These are phyloP conservation scores for Sordariomycetes sp. DNA, from an alignment of 2,329 filamentous ascomycete genomes.

Conservation along the genomic window DNA sequence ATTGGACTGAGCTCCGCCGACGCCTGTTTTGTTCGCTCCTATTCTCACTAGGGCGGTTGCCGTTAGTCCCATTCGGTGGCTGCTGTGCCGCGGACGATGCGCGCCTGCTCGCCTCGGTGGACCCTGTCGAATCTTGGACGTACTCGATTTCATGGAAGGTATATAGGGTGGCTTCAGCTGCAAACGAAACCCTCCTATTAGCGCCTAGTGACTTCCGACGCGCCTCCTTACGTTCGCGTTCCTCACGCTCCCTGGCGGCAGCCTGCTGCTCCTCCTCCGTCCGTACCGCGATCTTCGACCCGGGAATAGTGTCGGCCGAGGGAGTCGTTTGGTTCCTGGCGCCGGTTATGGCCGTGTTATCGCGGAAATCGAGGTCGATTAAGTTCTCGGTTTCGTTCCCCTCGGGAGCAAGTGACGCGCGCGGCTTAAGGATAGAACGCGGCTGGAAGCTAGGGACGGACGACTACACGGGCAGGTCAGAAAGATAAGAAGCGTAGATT, in stretches of 20 bases:
- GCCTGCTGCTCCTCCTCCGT: slow-evolving; percentile 61
- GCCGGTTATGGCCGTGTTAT: slow-evolving; percentile 10
- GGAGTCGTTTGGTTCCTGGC: slow-evolving; percentile 25
- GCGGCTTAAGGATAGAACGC: slow-evolving; percentile 70
- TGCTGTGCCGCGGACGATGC: slow-evolving; percentile 43
- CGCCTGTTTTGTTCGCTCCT: slow-evolving; percentile 3
- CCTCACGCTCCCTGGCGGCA: slow-evolving; percentile 55
- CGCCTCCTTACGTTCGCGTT: slow-evolving; percentile 68
- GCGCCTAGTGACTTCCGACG: slow-evolving; percentile 76
- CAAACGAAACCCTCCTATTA: slow-evolving; percentile 89
- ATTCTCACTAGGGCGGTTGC: neutral
- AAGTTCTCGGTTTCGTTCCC: slow-evolving; percentile 12
- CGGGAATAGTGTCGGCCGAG: slow-evolving; percentile 13
- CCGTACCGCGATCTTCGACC: slow-evolving; percentile 49
- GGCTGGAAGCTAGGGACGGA: slow-evolving; percentile 26
- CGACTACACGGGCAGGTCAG: neutral
- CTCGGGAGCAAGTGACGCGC: slow-evolving; percentile 45
- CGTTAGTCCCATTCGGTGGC: neutral
- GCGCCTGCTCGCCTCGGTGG: slow-evolving; percentile 62
- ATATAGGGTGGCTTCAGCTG: slow-evolving; percentile 90
- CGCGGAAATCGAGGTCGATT: slow-evolving; percentile 3
- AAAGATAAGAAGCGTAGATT: neutral
- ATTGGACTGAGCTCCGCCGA: slow-evolving; percentile 55
- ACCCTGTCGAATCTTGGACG: slow-evolving; percentile 73
- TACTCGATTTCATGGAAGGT: slow-evolving; percentile 94